Conservation (phyloP, 1,284 basidiomycete genomes). For the Pseudozyma hubeiensis region DNA sequence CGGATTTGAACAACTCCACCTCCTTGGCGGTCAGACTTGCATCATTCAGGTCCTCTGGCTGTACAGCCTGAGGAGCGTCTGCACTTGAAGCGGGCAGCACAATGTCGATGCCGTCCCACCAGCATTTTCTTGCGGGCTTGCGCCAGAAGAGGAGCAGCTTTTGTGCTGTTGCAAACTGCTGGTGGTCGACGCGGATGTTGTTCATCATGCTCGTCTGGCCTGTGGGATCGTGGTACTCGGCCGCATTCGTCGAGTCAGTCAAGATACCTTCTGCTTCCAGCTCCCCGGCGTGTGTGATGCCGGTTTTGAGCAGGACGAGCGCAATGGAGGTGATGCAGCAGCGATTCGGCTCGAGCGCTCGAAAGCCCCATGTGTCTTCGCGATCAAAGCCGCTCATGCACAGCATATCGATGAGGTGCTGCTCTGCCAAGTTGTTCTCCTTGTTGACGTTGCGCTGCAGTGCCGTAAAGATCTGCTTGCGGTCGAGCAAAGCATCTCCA, state of each 20-base stretch:
- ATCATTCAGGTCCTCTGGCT: conserved; percentile 26
- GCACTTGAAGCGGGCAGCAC: conserved; percentile 72
- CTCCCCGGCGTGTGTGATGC: conserved; percentile 81
- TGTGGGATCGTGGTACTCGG: conserved; percentile 45
- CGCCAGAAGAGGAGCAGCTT: conserved; percentile 98
- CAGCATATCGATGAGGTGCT: conserved; percentile 99
- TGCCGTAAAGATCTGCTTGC: conserved; percentile 94
- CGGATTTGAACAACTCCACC: conserved; percentile 56
- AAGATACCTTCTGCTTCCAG: conserved; percentile 64
- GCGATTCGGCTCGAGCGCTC: conserved; percentile 90
- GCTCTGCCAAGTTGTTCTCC: conserved; percentile 98
- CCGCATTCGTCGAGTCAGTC: conserved; percentile 12
- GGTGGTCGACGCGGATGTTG: conserved; percentile 78
- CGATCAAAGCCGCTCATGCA: conserved; percentile 99
- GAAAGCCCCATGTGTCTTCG: conserved; percentile 96
- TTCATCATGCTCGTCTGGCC: conserved; percentile 63
- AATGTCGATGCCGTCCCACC: conserved; percentile 98
- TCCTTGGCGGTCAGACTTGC: conserved; percentile 60
- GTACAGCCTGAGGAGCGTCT: conserved; percentile 4
- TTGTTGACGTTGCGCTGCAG: conserved; percentile 98
- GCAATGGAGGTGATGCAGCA: conserved; percentile 99
- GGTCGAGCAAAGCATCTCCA: conserved; percentile 87
- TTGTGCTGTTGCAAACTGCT: conserved; percentile 96
- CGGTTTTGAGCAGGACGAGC: conserved; percentile 95
- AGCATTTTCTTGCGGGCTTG: conserved; percentile 98